Base-by-base conservation (phyloP, 2,329 filamentous ascomycete species). In the Rugonectria rugulosa region DNA sequence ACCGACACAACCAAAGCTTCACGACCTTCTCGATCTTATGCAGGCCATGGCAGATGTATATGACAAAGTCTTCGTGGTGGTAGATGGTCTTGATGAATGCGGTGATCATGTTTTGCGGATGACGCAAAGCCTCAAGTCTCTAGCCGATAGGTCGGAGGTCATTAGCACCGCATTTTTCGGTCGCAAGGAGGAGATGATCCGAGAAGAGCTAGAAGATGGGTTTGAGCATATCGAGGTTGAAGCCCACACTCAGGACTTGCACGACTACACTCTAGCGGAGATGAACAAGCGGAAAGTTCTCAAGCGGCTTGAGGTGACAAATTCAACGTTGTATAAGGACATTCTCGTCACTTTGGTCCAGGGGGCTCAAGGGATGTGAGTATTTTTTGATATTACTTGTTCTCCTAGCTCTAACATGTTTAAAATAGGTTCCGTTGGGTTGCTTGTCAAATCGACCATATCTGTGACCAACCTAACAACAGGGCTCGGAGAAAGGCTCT, bases 371-470 rank as follows among this genome's bases (percentile, higher is more conserved):
- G 56, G 56, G 1, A 56, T 58, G 56, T 52, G 8, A 20, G 56
- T 47, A 27, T 3, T 8, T 6, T 44, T 24, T 12, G 1, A 31
- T 10, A 31, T 31, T 12, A 12, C 27, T 12, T 31, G 5, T 10
- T n/a, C 40, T 5, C n/a, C 14, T 17, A 7, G 6, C 24, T 12
- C 29, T 24, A 15, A 29, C 32, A 10, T 19, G n/a, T 11, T 12
- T 15, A 5, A 11, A 31, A 48, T 15, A 56, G 56, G 56, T 59
- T 59, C 21, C 56, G 53, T 1, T 59, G 56, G 56, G 56, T 58
- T 1, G 42, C 46, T 23, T 58, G 56, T 27, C 56, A 58, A 6
- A 54, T 58, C 4, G 51, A 58, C 8, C 51, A 58, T n/a, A 38
- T 58, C 3, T 45, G 43, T 4, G 40, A 50, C 5, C 26, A 44